Percentiles rank a stretch among this genome's conserved stretches.
phyloP scores from a whole-genome alignment of 1,139 yeast species.

The Debaryomyces subglobosus region DNA sequence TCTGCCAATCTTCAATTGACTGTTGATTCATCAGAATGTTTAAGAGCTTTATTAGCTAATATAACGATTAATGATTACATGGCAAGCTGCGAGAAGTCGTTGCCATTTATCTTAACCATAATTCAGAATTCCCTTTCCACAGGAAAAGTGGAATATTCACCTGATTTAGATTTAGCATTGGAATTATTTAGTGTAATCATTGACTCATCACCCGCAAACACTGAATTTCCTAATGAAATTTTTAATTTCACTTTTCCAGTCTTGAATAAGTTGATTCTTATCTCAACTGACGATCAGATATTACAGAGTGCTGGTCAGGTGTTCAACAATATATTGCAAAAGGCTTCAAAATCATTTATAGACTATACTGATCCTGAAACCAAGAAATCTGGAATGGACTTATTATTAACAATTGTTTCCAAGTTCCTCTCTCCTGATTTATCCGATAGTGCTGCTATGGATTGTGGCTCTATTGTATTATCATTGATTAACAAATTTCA shows the following conservation, averaged over 20 bases:
- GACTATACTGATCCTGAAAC: conserved; percentile 40
- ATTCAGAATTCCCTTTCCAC: conserved; percentile 27
- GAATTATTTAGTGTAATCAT: conserved; percentile 67
- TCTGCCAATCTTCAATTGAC: conserved; percentile 73
- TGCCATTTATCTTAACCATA: conserved; percentile 51
- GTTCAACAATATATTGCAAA: conserved; percentile 62
- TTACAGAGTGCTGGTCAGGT: conserved; percentile 80
- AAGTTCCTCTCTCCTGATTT: conserved; percentile 71
- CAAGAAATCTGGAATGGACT: conserved; percentile 53
- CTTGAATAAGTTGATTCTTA: conserved; percentile 52
- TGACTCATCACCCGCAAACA: conserved; percentile 38
- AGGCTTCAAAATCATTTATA: conserved; percentile 49
- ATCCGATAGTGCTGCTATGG: conserved; percentile 79
- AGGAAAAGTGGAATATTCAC: conserved; percentile 44
- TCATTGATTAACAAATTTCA: conserved; percentile 66
- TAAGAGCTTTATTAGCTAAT: conserved; percentile 57
- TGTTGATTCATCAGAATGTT: conserved; percentile 62
- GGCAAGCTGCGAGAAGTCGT: conserved; percentile 51
- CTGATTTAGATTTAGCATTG: conserved; percentile 66
- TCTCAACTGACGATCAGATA: conserved; percentile 74
- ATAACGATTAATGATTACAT: conserved; percentile 50
- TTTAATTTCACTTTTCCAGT: conserved; percentile 55
- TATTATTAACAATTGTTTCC: conserved; percentile 63
- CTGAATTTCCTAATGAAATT: conserved; percentile 48
- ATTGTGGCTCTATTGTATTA: conserved; percentile 69